Base-by-base conservation (phyloP, 2,329 filamentous ascomycete genomes). In the Scedosporium dehoogii region DNA sequence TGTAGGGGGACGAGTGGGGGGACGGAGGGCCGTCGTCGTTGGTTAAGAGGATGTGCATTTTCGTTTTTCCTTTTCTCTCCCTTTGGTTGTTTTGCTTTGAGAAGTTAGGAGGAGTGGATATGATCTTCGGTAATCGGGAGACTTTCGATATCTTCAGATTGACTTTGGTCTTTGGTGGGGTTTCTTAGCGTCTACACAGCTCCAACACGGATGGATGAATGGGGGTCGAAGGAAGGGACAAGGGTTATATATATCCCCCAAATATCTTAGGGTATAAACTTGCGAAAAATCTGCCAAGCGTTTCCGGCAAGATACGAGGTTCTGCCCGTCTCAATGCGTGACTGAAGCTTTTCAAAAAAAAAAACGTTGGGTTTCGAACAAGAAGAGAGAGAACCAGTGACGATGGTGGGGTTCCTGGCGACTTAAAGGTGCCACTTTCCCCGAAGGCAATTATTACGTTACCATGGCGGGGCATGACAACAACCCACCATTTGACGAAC, bases 11-110 rank as follows among this genome's bases (percentile, higher is more conserved):
- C 46, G 89, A 90, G 70, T 88, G 84, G 64, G 86, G 82, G 38
- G 88, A 91, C 66, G 90, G 90, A 60, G 90, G 90, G 16, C 90
- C 90, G 76, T 93, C 90, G 71, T 93, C 90, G 77, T 93, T 93
- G 67, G 85, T 85, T 62, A 89, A 77, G 68, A 86, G 81, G 68
- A 86, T 85, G 69, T 86, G 83, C 83, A 86, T 85, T 63, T 69
- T 75, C 3, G 86, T 85, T 63, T 69, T 75, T 3, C 7, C 10
- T 10, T 27, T 55, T 55, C 23, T 55, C 2, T 55, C 21, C 18
- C 21, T 46, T 66, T 48, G 6, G 16, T 9, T 48, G 16, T 48
- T 48, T 48, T 6, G n/a, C 18, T 56, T 29, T 33, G 48, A 41
- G 4, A 29, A 14, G 33, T 33, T 53, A 33, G 42, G 58, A 12